A percentile compares a stretch with the other conserved stretches of the same genome.
These are phyloP conservation scores for Epichloe elymi DNA, from an alignment of 2,329 filamentous ascomycete genomes.

Conservation along the genomic window DNA sequence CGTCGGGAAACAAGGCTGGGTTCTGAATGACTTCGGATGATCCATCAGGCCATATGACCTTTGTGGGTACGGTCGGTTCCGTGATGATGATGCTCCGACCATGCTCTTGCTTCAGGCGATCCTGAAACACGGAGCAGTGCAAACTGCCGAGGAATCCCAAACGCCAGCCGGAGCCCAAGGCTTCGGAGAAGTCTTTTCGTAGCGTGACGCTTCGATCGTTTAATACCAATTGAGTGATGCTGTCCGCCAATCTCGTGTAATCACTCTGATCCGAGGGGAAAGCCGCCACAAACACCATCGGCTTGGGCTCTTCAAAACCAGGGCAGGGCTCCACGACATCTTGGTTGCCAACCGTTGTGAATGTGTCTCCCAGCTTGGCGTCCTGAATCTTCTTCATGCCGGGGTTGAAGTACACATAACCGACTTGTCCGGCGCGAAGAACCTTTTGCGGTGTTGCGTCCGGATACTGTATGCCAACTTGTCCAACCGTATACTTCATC, in stretches of 20 bases:
- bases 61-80: constrained; percentile 86
- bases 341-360: constrained; percentile 69
- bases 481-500: constrained; percentile 81
- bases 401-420: constrained; percentile 94
- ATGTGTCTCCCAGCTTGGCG: constrained; percentile 91
- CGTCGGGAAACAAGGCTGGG: constrained; percentile 75
- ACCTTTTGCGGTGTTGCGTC: constrained; percentile 67
- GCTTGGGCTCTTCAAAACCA: constrained; percentile 92
- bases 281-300: constrained; percentile 97
- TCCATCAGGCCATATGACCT: constrained; percentile 68
- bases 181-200: constrained; percentile 88
- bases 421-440: constrained; percentile 83
- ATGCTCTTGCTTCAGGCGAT: constrained; percentile 86
- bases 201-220: constrained; percentile 93
- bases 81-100: constrained; percentile 94
- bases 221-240: constrained; percentile 82
- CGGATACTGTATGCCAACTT: constrained; percentile 95
- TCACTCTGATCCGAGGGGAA: constrained; percentile 88
- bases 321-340: constrained; percentile 66
- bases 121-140: constrained; percentile 98
- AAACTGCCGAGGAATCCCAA: constrained; percentile 91
- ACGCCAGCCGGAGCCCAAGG: constrained; percentile 85
- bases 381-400: constrained; percentile 97
- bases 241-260: constrained; percentile 78
- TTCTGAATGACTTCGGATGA: constrained; percentile 69